Evolutionary conservation across 2,329 filamentous ascomycete genomes (phyloP).

Genomic region (Colletotrichum trifolii): DNA sequence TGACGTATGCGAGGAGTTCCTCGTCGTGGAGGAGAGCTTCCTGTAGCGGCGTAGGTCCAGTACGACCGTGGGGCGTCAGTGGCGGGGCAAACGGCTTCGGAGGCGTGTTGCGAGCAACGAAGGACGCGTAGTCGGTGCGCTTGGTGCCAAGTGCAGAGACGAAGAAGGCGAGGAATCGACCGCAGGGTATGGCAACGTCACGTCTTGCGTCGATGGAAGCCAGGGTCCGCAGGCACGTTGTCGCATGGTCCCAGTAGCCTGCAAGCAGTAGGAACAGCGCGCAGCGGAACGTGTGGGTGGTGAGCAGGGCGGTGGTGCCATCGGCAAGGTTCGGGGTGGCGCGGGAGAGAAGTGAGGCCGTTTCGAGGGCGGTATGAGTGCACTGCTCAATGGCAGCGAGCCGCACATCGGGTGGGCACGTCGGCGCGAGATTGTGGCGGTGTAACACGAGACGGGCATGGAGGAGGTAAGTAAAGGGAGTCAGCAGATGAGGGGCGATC

Average conservation of each 20-base stretch:
- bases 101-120: conserved; percentile 48
- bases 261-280: conserved; percentile 82
- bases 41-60: conserved; percentile 42
- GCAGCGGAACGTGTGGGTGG: conserved; percentile 89
- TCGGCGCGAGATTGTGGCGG: conserved; percentile 85
- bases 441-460: conserved; percentile 87
- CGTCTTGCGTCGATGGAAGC: conserved; percentile 77
- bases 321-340: conserved; percentile 69
- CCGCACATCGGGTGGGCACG: conserved; percentile 73
- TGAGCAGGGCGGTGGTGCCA: conserved; percentile 79
- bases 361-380: conserved; percentile 79
- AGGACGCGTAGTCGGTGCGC: conserved; percentile 57
- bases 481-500: conserved; percentile 79
- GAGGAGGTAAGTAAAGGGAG: conserved; percentile 81
- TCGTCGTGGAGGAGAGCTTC: conserved; percentile 73
- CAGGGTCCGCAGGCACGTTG: conserved; percentile 78
- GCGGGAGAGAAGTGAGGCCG: conserved; percentile 78
- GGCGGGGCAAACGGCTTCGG: conserved; percentile 45
- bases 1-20: conserved; percentile 87
- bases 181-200: conserved; percentile 81
- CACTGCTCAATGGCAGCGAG: conserved; percentile 82
- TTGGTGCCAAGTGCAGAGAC: conserved; percentile 72
- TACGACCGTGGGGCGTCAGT: conserved; percentile 38
- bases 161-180: conserved; percentile 86
- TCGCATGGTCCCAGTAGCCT: conserved; percentile 77